A percentile compares a stretch with the other conserved stretches of the same genome.
Conservation (phyloP, 2,329 filamentous ascomycete species). For the Neofusicoccum parvum region DNA sequence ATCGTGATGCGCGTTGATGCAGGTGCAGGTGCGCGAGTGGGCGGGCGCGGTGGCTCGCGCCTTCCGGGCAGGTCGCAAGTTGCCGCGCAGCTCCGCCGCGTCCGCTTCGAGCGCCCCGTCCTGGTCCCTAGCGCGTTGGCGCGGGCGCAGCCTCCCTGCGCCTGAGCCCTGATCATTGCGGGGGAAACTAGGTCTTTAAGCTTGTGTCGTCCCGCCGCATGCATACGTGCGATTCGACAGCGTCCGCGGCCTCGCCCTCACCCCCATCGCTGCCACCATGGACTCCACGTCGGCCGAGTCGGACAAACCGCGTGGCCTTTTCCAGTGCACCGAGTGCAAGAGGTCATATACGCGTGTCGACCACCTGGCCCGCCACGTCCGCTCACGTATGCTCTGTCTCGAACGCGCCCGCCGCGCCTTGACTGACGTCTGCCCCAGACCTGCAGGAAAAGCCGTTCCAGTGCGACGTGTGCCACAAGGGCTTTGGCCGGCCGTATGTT, state of each 20-base stretch:
- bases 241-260: neutral
- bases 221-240: too few relatives aligned
- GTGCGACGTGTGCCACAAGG: conserved; percentile 49
- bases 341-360: conserved; percentile 56
- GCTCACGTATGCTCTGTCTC: conserved; percentile 44
- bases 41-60: too few relatives aligned
- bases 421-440: conserved; percentile 26
- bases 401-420: conserved; percentile 21
- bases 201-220: too few relatives aligned
- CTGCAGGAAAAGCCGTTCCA: conserved; percentile 49
- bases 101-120: too few relatives aligned
- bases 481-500: conserved; percentile 48
- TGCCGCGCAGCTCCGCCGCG: too few relatives aligned
- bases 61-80: too few relatives aligned
- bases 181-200: too few relatives aligned
- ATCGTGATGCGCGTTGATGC: too few relatives aligned
- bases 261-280: neutral
- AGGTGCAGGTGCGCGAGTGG: too few relatives aligned
- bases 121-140: too few relatives aligned
- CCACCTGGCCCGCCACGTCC: conserved; percentile 56
- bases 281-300: conserved; percentile 11
- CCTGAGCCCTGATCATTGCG: too few relatives aligned
- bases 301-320: conserved; percentile 27
- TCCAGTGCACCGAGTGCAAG: conserved; percentile 56
- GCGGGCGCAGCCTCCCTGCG: too few relatives aligned